Base-by-base conservation (phyloP, 169 alveolate genomes). In the Babesia sp. region DNA sequence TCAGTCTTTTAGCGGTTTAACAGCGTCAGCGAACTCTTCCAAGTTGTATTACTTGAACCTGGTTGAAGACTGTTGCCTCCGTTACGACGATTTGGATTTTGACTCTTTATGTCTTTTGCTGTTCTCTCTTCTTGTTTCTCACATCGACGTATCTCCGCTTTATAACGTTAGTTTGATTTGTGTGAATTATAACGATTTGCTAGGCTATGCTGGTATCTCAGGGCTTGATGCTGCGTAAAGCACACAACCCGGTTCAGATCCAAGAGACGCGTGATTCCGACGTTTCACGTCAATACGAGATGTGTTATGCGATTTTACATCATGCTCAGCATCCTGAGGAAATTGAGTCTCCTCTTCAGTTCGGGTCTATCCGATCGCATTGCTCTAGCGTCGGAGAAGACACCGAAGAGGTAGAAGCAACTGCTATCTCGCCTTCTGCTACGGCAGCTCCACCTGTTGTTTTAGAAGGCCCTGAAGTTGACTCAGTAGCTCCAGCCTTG, bases 61-160 rank as follows among this genome's bases (percentile, higher is more conserved):
- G 34, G 34, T 81, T 20, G 89, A 81, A 53, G 89, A 81, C 57
- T 71, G 79, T 46, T 81, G 84, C 64, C 50, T 53, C 16, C 53
- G 66, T 8, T 59, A 28, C 29, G 80, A 60, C 14, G 64, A 67
- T 41, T 56, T 58, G 20, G 73, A 72, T 26, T 53, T 34, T 26
- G 69, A 29, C 14, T 26, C 63, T 4, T 20, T 66, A 18, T 45
- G 50, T 16, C 58, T 45, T 5, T 16, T 81, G 0, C 9, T 66
- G 11, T 81, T 63, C 34, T 59, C 89, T 11, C 57, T 81, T 24
- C 67, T 81, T 1, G 75, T 84, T n/a, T 54, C 75, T 22, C 45
- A 81, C 29, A 72, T 81, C 16, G 89, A 81, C 41, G 44, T 81
- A 16, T 34, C 74, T 34, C 87, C 87, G 3, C 42, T 79, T 22